phyloP scores from a whole-genome alignment of 2,329 filamentous ascomycete genomes.

The Allantophomopsis cytisporea region DNA sequence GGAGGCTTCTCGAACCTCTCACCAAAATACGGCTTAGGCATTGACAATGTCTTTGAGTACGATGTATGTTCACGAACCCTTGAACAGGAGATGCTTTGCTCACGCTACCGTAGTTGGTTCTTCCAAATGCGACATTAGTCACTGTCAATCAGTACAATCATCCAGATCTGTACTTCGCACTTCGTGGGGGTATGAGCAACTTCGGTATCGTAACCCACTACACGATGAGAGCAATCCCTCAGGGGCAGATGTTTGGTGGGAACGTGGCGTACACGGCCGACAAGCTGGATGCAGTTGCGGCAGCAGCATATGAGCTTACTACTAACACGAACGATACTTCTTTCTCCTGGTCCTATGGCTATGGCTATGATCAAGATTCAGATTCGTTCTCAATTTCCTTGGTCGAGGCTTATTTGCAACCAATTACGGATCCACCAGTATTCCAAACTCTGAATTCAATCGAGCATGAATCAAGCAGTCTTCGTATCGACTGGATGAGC shows the following conservation, averaged over 20 bases:
- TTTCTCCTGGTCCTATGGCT: slow-evolving; percentile 3
- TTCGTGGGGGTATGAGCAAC: slow-evolving; percentile 23
- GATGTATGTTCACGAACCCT: neutral
- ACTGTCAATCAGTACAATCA: slow-evolving; percentile 12
- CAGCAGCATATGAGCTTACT: neutral
- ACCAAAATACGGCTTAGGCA: slow-evolving; percentile 15
- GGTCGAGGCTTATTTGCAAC: slow-evolving; percentile 4
- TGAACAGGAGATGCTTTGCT: too few species aligned
- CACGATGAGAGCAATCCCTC: slow-evolving; percentile 19
- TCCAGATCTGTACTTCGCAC: slow-evolving; percentile 20
- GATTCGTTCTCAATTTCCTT: slow-evolving; percentile 10
- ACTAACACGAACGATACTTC: slow-evolving; percentile 5
- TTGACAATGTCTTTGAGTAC: slow-evolving; percentile 12
- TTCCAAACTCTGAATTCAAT: too few species aligned
- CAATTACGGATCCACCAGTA: too few species aligned
- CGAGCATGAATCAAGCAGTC: too few species aligned
- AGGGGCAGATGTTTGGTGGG: slow-evolving; percentile 1
- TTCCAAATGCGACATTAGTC: slow-evolving; percentile 6
- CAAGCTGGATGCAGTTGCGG: slow-evolving; percentile 1
- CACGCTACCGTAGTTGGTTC: slow-evolving; percentile 1
- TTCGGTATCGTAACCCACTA: slow-evolving; percentile 21
- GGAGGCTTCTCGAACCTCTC: slow-evolving; percentile 14
- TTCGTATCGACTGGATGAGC: too few species aligned
- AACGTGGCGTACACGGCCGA: neutral
- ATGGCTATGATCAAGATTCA: slow-evolving; percentile 3